Evolutionary conservation across 2,329 filamentous ascomycete species (phyloP).

Genomic region (Aspergillus sp.): DNA sequence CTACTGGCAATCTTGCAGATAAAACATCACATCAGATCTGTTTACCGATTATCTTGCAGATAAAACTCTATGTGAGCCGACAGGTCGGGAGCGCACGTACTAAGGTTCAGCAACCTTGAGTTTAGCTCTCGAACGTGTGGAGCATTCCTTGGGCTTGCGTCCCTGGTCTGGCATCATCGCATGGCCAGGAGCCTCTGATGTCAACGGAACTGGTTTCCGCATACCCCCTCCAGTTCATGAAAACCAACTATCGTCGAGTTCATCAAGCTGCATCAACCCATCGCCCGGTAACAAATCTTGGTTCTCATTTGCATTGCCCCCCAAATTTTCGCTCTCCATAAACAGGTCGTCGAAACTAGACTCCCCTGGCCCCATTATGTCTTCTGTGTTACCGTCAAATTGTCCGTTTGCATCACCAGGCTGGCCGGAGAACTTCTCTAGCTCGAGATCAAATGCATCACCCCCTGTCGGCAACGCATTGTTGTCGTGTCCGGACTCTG

Average conservation of each 20-base stretch:
- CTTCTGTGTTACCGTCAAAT: conserved; percentile 27
- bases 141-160: background rate
- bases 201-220: background rate
- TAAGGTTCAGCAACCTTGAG: background rate
- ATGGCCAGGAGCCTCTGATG: background rate
- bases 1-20: background rate
- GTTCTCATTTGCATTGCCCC: conserved; percentile 30
- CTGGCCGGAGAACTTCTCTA: conserved; percentile 30
- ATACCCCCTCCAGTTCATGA: conserved; percentile 17
- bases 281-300: conserved; percentile 37
- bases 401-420: conserved; percentile 16
- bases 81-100: background rate
- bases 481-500: conserved; percentile 31
- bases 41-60: background rate
- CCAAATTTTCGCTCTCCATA: conserved; percentile 40
- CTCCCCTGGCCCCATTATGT: conserved; percentile 40
- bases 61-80: background rate
- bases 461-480: conserved; percentile 31
- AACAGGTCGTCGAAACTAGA: conserved; percentile 49
- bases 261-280: conserved; percentile 38
- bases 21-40: background rate
- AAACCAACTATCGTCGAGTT: conserved; percentile 45
- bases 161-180: background rate
- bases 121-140: background rate
- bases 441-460: conserved; percentile 39